These are phyloP conservation scores for Cymodocea nodosa DNA, from an alignment of 116 monocot genomes.

Conservation along the genomic window DNA sequence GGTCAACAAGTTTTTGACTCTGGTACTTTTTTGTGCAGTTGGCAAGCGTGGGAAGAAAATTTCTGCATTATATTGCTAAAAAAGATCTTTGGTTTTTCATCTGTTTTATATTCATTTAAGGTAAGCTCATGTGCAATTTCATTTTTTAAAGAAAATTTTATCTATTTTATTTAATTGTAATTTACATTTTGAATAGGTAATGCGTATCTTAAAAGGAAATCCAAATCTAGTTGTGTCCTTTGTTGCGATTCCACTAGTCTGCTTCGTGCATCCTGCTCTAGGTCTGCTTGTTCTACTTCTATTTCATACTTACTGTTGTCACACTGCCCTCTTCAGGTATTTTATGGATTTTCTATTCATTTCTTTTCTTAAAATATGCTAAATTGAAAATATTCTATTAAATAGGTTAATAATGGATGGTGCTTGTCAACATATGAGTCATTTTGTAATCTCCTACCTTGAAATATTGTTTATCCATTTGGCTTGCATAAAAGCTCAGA, in stretches of 20 bases:
- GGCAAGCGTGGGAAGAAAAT: conserved; percentile 62
- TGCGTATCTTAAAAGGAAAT: conserved; percentile 48
- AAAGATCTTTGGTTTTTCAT: conserved; percentile 45
- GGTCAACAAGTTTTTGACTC: not conserved
- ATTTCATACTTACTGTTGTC: conserved; percentile 62
- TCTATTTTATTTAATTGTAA: not conserved
- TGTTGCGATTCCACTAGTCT: conserved; percentile 52
- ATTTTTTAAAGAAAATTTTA: not conserved
- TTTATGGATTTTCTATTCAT: not conserved
- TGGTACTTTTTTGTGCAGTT: conserved; percentile 31
- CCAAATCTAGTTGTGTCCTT: conserved; percentile 54
- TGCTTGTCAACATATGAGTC: too few species aligned
- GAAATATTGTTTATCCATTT: too few species aligned
- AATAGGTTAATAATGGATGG: too few species aligned
- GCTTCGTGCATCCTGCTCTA: conserved; percentile 87
- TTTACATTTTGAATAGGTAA: conserved; percentile 29
- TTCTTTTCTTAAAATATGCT: not conserved
- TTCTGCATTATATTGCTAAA: conserved; percentile 22
- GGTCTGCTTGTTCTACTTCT: conserved; percentile 68
- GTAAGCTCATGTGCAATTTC: conserved; percentile 16
- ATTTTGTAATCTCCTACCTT: too few species aligned
- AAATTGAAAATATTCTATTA: too few species aligned
- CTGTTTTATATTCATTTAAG: conserved; percentile 57
- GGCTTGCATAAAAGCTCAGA: too few species aligned
- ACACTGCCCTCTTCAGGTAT: conserved; percentile 81